These are phyloP conservation scores for Dalechampia spathulata DNA, from an alignment of 441 rosid genomes.

Conservation along the genomic window DNA sequence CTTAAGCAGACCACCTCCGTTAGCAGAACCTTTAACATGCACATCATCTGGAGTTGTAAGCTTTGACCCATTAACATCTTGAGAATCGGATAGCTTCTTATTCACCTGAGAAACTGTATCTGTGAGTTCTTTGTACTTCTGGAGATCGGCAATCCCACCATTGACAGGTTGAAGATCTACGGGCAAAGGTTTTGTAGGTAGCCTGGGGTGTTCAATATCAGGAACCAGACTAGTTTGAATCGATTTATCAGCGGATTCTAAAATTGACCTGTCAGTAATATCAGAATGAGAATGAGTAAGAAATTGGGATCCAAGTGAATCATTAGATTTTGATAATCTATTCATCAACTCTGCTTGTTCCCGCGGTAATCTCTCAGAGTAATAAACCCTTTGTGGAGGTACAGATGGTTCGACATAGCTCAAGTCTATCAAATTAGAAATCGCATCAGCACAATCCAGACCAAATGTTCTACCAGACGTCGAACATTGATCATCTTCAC, in stretches of 20 bases:
- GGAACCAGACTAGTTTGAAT: conserved; percentile 20
- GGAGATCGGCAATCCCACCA: conserved; percentile 29
- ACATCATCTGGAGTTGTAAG: conserved; percentile 27
- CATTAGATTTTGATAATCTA: conserved; percentile 74
- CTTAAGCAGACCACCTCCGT: conserved; percentile 25
- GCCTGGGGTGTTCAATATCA: conserved; percentile 19
- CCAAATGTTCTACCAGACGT: conserved; percentile 30
- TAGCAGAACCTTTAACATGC: conserved; percentile 25
- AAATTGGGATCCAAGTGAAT: conserved; percentile 75
- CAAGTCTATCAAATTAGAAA: conserved; percentile 44
- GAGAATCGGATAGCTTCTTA: conserved; percentile 27
- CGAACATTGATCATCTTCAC: conserved; percentile 38
- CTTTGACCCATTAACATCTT: conserved; percentile 29
- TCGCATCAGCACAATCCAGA: conserved; percentile 33
- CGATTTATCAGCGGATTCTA: conserved; percentile 36
- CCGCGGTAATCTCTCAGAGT: conserved; percentile 71
- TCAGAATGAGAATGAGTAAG: conserved; percentile 43
- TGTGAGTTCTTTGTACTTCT: conserved; percentile 35
- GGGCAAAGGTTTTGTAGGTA: conserved; percentile 21
- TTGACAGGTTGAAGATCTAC: conserved; percentile 27
- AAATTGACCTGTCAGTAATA: conserved; percentile 30
- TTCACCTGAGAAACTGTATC: conserved; percentile 30
- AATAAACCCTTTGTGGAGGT: conserved; percentile 49
- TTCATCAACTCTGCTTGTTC: conserved; percentile 55
- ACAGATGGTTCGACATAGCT: conserved; percentile 40